Percentiles rank a stretch among this genome's conserved stretches.
phyloP scores from a whole-genome alignment of 495 filamentous ascomycete genomes.

The Pseudomonodictys pantanalensis region DNA sequence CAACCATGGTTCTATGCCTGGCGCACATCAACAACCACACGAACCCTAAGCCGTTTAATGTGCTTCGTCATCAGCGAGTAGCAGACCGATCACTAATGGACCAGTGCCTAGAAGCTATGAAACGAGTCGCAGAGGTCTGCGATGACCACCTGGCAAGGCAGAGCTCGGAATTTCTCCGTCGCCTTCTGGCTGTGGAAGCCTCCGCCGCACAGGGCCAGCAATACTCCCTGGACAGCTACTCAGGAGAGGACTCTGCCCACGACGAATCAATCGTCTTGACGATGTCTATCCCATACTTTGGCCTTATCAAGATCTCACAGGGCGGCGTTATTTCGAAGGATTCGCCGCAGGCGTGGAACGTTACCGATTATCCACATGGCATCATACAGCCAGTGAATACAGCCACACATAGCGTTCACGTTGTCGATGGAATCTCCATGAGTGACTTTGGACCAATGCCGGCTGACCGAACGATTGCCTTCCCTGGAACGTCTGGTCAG shows the following conservation, averaged over 20 bases:
- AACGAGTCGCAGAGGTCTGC: slow-evolving; percentile 2
- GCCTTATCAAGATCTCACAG: slow-evolving; percentile 9
- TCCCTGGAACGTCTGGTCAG: not conserved
- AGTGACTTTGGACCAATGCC: not conserved
- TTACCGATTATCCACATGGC: not conserved
- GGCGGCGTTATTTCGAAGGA: not conserved
- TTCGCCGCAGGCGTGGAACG: too few species aligned
- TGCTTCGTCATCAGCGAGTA: slow-evolving; percentile 44
- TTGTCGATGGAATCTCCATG: not conserved
- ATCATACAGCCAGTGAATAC: not conserved
- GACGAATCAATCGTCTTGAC: not conserved
- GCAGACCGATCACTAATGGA: slow-evolving; percentile 49
- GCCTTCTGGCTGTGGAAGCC: slow-evolving; percentile 12
- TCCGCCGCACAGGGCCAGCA: not conserved
- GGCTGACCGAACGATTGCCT: not conserved
- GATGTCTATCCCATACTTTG: slow-evolving; percentile 13
- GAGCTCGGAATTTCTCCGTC: slow-evolving; percentile 7
- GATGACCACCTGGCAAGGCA: slow-evolving; percentile 4
- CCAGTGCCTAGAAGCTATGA: slow-evolving; percentile 41
- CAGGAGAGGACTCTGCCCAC: not conserved
- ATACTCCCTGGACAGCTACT: not conserved
- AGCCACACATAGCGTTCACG: not conserved
- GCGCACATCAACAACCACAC: slow-evolving; percentile 35
- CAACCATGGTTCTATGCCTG: slow-evolving; percentile 27
- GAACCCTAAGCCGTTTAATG: slow-evolving; percentile 9